Evolutionary conservation across 2,329 filamentous ascomycete species (phyloP).

Genomic region (Neofusicoccum umdonicola): DNA sequence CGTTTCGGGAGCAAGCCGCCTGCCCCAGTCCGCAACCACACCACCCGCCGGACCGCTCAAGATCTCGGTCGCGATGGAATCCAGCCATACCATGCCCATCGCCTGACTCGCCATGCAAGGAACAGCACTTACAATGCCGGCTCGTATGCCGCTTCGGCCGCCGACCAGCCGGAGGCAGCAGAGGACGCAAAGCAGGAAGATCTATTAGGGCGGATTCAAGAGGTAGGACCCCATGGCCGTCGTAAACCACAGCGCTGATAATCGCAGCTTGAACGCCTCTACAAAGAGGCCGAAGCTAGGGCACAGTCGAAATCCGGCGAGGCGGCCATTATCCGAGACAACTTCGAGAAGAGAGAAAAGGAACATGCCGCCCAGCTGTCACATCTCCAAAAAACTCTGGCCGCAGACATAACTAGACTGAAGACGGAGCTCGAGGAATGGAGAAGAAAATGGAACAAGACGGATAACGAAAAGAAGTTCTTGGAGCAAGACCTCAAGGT

Average conservation of each 20-base stretch:
- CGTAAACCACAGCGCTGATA: background rate
- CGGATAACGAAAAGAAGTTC: constrained; percentile 70
- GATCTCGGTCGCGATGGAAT: background rate
- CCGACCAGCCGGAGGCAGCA: background rate
- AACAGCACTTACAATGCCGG: background rate
- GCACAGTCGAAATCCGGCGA: constrained; percentile 59
- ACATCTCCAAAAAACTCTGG: constrained; percentile 61
- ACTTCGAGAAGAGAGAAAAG: constrained; percentile 60
- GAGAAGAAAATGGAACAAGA: constrained; percentile 63
- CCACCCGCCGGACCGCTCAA: background rate
- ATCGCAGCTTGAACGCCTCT: constrained; percentile 24
- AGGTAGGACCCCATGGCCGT: background rate
- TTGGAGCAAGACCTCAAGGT: constrained; percentile 69
- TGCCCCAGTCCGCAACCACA: background rate
- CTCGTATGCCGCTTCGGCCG: background rate
- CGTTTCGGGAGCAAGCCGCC: background rate
- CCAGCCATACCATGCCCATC: background rate
- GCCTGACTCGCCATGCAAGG: background rate
- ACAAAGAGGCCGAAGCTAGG: constrained; percentile 28
- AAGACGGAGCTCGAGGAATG: constrained; percentile 64
- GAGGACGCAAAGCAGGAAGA: background rate
- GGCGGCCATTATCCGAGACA: constrained; percentile 70
- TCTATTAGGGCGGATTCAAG: constrained; percentile 33
- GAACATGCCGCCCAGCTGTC: constrained; percentile 63
- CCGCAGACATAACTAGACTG: constrained; percentile 63